Evolutionary conservation across 306 rosid genomes (phyloP).

Genomic region (Cucumis hystrix): DNA sequence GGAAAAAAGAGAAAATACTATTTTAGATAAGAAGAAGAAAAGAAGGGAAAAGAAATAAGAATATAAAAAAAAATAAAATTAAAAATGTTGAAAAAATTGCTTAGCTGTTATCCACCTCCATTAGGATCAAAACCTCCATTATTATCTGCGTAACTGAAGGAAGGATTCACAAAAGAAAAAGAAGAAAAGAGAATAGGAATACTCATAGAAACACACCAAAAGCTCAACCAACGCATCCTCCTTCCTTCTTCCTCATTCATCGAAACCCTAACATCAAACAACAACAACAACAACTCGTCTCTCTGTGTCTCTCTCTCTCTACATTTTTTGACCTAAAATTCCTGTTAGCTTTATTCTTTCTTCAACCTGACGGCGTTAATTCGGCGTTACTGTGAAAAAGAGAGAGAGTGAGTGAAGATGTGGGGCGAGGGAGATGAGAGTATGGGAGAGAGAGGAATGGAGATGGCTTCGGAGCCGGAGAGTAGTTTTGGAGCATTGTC

Average conservation of each 20-base stretch:
- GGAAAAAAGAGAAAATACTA: background rate
- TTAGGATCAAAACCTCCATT: slow-evolving; percentile 6
- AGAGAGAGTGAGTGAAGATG: background rate
- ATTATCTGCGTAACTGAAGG: slow-evolving; percentile 9
- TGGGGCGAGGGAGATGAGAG: slow-evolving; percentile 10
- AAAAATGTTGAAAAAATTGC: background rate
- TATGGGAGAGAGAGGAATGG: background rate
- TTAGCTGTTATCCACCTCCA: slow-evolving; percentile 9
- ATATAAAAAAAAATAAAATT: background rate
- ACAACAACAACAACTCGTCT: background rate
- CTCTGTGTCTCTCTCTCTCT: background rate
- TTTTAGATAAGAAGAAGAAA: background rate
- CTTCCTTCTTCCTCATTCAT: background rate
- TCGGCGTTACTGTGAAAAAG: background rate
- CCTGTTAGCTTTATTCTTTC: background rate
- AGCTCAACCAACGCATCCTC: background rate
- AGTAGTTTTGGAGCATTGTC: slow-evolving; percentile 14
- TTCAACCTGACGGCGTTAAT: slow-evolving; percentile 8
- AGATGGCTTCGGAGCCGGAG: slow-evolving; percentile 7
- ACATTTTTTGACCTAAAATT: background rate
- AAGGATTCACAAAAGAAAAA: background rate
- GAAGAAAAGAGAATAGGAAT: background rate
- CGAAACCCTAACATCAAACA: background rate
- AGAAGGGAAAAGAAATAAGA: background rate
- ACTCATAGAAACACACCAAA: background rate